phyloP scores from a whole-genome alignment of 768 basidiomycete species.

The Suillus decipiens region DNA sequence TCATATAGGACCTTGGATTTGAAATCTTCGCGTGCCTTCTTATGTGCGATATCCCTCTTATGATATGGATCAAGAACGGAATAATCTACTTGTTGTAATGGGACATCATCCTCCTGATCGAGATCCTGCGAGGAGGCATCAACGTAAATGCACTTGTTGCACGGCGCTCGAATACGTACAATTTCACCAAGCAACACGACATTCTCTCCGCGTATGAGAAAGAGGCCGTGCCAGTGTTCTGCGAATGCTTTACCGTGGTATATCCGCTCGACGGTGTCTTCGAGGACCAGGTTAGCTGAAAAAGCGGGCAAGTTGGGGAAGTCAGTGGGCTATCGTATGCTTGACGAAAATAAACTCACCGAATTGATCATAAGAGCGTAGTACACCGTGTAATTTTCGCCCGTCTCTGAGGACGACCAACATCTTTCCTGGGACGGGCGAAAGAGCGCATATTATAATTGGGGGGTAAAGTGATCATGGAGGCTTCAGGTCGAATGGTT shows the following conservation, averaged over 20 bases:
- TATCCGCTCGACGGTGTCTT: conserved; percentile 94
- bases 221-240: conserved; percentile 85
- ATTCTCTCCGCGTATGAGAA: conserved; percentile 97
- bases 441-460: conserved; percentile 25
- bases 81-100: conserved; percentile 74
- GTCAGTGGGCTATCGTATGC: conserved; percentile 5
- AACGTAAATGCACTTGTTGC: not conserved
- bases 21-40: conserved; percentile 78
- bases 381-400: conserved; percentile 92
- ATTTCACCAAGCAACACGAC: conserved; percentile 97
- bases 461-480: conserved; percentile 41
- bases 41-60: conserved; percentile 68
- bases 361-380: conserved; percentile 98
- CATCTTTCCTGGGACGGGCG: conserved; percentile 83
- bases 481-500: conserved; percentile 47
- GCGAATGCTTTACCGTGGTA: conserved; percentile 88
- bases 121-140: conserved; percentile 62
- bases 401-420: conserved; percentile 96
- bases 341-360: conserved; percentile 52
- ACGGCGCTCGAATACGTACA: conserved; percentile 49
- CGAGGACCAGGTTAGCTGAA: conserved; percentile 94
- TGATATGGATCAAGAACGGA: conserved; percentile 69
- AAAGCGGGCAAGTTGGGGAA: conserved; percentile 9
- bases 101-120: conserved; percentile 88
- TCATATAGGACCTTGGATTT: conserved; percentile 83